Evolutionary conservation across 345 rosid species (phyloP).

Genomic region (Hibiscus syriacus): DNA sequence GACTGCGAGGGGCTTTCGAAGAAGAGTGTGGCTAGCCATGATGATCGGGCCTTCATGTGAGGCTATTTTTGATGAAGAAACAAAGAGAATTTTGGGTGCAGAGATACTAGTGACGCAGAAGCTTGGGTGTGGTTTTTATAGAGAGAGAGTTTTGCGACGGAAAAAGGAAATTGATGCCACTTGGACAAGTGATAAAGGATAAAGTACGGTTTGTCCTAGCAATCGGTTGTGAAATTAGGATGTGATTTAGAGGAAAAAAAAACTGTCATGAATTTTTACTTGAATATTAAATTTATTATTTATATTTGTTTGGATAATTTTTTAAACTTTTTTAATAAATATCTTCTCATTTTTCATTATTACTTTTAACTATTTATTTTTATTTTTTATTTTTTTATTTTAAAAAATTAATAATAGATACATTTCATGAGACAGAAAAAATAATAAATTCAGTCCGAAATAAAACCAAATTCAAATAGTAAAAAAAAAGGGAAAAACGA

Average conservation of each 20-base stretch:
- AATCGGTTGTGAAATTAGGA: not conserved
- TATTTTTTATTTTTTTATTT: no score
- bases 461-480: no score
- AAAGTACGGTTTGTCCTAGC: conserved; percentile 1
- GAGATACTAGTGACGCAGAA: not conserved
- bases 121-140: not conserved
- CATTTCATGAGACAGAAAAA: no score
- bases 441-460: no score
- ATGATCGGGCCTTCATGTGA: conserved; percentile 39
- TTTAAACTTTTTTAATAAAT: no score
- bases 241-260: no score
- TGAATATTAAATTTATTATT: no score
- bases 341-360: no score
- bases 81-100: not conserved
- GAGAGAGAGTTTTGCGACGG: not conserved
- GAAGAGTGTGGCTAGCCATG: conserved; percentile 28
- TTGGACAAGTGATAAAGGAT: not conserved
- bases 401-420: no score
- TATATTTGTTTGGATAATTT: not conserved
- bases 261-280: no score
- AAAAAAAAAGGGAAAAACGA: no score
- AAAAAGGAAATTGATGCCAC: not conserved
- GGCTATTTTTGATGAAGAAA: not conserved
- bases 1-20: conserved; percentile 6
- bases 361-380: no score